Conservation (phyloP, 306 rosid genomes). For the Psophocarpus tetragonolobus region DNA sequence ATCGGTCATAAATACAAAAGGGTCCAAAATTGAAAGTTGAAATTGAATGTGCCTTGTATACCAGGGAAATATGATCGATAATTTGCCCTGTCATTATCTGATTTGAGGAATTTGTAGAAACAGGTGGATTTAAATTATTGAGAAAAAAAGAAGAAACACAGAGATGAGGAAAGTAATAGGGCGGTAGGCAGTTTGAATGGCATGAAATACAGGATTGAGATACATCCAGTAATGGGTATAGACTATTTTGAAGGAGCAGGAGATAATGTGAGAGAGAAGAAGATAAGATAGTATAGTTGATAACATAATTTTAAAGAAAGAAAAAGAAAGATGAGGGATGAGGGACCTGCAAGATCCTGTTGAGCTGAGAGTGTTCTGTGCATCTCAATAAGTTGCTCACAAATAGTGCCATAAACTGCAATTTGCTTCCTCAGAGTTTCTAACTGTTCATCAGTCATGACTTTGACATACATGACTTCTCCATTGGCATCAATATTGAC, state of each 20-base stretch:
- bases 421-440: constrained; percentile 91
- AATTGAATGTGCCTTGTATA: constrained; percentile 1
- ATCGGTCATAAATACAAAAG: background rate
- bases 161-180: background rate
- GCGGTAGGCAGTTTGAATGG: background rate
- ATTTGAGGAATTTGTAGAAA: background rate
- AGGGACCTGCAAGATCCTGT: constrained; percentile 80
- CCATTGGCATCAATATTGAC: constrained; percentile 39
- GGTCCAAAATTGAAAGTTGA: too few relatives aligned
- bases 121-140: background rate
- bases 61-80: constrained; percentile 2
- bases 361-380: constrained; percentile 77
- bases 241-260: too few relatives aligned
- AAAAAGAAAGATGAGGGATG: background rate
- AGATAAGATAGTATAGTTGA: too few relatives aligned
- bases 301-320: background rate
- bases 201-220: background rate
- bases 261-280: background rate
- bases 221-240: background rate
- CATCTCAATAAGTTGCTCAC: constrained; percentile 85
- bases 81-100: constrained; percentile 16
- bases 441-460: constrained; percentile 95
- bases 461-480: constrained; percentile 69
- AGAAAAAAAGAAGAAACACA: background rate
- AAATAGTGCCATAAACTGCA: constrained; percentile 74